A percentile compares a stretch with the other conserved stretches of the same genome.
Evolutionary conservation across 2,329 filamentous ascomycete genomes (phyloP).

Genomic region (Cladosporium halotolerans): DNA sequence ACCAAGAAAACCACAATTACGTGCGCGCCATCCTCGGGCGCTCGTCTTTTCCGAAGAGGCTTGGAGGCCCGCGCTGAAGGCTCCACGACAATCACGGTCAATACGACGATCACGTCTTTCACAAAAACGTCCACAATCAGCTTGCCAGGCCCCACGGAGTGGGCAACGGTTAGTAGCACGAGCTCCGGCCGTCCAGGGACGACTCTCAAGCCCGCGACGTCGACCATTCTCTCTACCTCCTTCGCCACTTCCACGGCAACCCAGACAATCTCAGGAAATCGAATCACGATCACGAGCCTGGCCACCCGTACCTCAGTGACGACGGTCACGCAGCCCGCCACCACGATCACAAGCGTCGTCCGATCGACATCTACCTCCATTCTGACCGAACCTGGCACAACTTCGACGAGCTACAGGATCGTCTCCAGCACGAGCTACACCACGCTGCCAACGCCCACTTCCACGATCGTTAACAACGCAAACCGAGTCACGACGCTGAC

Average conservation of each 20-base stretch:
- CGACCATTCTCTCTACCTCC: slow-evolving; percentile 18
- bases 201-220: slow-evolving; percentile 23
- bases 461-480: slow-evolving; percentile 11
- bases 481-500: slow-evolving; percentile 18
- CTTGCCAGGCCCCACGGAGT: slow-evolving; percentile 16
- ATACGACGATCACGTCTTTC: slow-evolving; percentile 23
- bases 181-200: slow-evolving; percentile 21
- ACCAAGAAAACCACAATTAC: slow-evolving; percentile 27
- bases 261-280: slow-evolving; percentile 16
- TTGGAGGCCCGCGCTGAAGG: slow-evolving; percentile 17
- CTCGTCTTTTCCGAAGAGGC: slow-evolving; percentile 15
- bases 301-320: slow-evolving; percentile 1
- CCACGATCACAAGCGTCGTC: slow-evolving; percentile 9
- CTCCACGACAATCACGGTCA: slow-evolving; percentile 23
- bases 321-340: slow-evolving; percentile 7
- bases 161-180: slow-evolving; percentile 20
- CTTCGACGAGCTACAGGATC: slow-evolving; percentile 14
- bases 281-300: slow-evolving; percentile 18
- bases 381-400: slow-evolving; percentile 7
- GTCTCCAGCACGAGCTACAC: slow-evolving; percentile 14
- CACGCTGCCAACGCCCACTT: slow-evolving; percentile 10
- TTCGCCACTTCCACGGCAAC: slow-evolving; percentile 12
- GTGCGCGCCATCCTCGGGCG: slow-evolving; percentile 24
- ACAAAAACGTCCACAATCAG: slow-evolving; percentile 17
- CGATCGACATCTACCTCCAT: slow-evolving; percentile 6